Conservation (phyloP, 2,329 filamentous ascomycete genomes). For the Pseudogymnoascus sp. region DNA sequence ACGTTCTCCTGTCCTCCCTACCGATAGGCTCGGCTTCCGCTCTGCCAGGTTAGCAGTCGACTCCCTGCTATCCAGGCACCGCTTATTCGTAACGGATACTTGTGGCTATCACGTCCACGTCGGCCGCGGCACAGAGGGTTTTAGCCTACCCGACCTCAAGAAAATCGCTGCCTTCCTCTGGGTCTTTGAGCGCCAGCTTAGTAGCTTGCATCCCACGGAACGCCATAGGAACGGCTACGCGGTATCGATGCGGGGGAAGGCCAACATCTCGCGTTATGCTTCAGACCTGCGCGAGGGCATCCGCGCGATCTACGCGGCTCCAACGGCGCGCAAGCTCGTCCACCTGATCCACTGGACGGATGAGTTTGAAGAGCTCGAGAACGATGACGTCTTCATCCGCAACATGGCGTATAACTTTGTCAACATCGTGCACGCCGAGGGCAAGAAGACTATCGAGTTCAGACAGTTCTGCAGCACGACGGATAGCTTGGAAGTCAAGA, state of each 20-base stretch:
- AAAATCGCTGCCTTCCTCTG: conserved; percentile 22
- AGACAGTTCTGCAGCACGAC: not conserved
- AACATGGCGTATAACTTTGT: not conserved
- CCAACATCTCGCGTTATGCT: not conserved
- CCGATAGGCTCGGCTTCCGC: not conserved
- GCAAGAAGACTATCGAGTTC: not conserved
- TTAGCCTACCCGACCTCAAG: conserved; percentile 20
- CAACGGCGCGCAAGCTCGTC: not conserved
- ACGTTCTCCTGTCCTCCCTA: not conserved
- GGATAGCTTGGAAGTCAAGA: not conserved
- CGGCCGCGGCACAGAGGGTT: conserved; percentile 20
- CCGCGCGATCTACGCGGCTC: not conserved
- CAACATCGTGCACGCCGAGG: not conserved
- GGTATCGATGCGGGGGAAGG: not conserved
- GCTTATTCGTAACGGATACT: conserved; percentile 18
- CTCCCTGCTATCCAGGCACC: conserved; percentile 13
- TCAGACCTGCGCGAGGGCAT: not conserved
- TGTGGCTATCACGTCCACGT: conserved; percentile 28
- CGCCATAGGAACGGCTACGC: not conserved
- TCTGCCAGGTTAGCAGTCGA: conserved; percentile 7
- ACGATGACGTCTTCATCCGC: not conserved
- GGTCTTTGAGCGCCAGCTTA: conserved; percentile 24
- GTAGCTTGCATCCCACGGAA: conserved; percentile 20
- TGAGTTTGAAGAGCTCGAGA: not conserved
- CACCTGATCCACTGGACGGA: not conserved